These are phyloP conservation scores for Didymella arachidicola DNA, from an alignment of 2,329 filamentous ascomycete species.

Conservation along the genomic window DNA sequence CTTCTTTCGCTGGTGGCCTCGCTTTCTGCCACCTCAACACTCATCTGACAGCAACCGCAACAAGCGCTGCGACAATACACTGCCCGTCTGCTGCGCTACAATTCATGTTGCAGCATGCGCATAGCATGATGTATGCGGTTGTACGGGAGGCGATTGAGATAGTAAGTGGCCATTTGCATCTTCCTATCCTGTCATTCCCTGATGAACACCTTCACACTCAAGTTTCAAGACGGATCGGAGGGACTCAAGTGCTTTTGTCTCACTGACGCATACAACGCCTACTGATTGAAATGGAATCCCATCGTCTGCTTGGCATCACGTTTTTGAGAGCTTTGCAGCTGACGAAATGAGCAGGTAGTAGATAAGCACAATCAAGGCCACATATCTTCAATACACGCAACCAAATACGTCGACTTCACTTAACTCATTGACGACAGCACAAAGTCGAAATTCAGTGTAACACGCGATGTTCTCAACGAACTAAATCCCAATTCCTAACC, in stretches of 20 bases:
- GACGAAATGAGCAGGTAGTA: conserved; percentile 8
- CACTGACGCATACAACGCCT: conserved; percentile 32
- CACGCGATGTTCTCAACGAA: background rate
- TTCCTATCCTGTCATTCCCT: background rate
- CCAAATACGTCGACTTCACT: background rate
- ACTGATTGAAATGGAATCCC: background rate
- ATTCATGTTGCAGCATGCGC: no score
- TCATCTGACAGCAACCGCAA: background rate
- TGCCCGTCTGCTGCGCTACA: background rate
- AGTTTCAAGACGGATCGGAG: conserved; percentile 51
- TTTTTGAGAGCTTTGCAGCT: background rate
- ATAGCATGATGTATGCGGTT: background rate
- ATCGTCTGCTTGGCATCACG: background rate
- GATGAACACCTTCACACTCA: conserved; percentile 39
- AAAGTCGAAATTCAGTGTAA: background rate
- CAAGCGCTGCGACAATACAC: background rate
- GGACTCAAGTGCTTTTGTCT: conserved; percentile 40
- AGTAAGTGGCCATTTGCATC: conserved; percentile 1
- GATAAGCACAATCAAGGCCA: conserved; percentile 11
- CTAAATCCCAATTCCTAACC: conserved; percentile 4
- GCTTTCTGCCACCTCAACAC: background rate
- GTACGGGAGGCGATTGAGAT: background rate
- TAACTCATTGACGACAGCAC: background rate
- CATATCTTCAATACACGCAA: conserved; percentile 1
- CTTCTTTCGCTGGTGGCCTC: conserved; percentile 7